phyloP scores from a whole-genome alignment of 1,284 basidiomycete genomes.

The Sporisorium exsertum region DNA sequence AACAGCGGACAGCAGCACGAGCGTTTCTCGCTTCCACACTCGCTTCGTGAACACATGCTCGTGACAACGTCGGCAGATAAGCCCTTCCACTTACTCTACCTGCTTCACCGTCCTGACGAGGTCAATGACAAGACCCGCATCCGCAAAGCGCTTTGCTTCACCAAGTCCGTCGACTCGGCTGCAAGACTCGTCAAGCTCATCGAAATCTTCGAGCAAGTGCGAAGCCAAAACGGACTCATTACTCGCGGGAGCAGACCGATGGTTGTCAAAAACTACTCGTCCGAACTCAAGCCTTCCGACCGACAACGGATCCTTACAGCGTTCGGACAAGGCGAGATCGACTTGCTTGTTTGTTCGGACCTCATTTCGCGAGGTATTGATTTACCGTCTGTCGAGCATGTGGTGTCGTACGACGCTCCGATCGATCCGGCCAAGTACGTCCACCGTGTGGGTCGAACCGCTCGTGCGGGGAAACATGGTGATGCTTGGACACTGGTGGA shows the following conservation, averaged over 20 bases:
- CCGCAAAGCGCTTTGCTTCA: constrained; percentile 87
- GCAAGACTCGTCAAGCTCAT: constrained; percentile 84
- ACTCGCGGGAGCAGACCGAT: constrained; percentile 69
- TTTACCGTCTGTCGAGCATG: constrained; percentile 88
- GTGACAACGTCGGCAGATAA: constrained; percentile 84
- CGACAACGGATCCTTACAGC: constrained; percentile 81
- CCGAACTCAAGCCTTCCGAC: constrained; percentile 81
- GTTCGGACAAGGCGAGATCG: constrained; percentile 83
- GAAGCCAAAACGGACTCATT: constrained; percentile 31
- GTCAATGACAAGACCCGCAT: constrained; percentile 65
- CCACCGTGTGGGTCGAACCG: constrained; percentile 93
- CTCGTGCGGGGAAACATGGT: constrained; percentile 86
- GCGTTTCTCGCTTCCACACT: constrained; percentile 60
- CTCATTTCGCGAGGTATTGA: constrained; percentile 97
- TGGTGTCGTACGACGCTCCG: constrained; percentile 92
- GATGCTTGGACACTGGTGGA: constrained; percentile 95
- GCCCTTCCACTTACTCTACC: constrained; percentile 87
- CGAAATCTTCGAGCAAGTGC: constrained; percentile 78
- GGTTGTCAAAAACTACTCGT: constrained; percentile 76
- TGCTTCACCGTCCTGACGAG: constrained; percentile 74
- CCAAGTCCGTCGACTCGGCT: constrained; percentile 93
- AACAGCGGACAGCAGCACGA: constrained; percentile 48
- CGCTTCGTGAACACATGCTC: constrained; percentile 76
- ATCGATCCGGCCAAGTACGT: constrained; percentile 98
- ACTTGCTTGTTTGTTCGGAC: constrained; percentile 92